phyloP scores from a whole-genome alignment of 2,329 filamentous ascomycete species.

The Fusarium continuum region DNA sequence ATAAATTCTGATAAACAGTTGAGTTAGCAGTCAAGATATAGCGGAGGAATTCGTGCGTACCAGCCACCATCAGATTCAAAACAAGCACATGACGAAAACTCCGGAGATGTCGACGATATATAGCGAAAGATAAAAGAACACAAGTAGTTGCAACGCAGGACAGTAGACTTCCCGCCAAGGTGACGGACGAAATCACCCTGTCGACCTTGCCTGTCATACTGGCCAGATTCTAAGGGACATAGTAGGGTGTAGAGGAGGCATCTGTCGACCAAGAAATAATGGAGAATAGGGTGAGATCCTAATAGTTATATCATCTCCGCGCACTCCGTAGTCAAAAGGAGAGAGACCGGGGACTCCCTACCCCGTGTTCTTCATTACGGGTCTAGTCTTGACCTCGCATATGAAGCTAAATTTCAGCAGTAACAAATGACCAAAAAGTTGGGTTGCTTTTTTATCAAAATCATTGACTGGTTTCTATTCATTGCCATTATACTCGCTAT shows the following conservation, averaged over 20 bases:
- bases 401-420: not conserved
- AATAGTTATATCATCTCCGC: not conserved
- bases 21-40: not conserved
- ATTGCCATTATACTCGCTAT: too few species aligned
- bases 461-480: too few species aligned
- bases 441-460: too few species aligned
- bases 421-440: too few species aligned
- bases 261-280: not conserved
- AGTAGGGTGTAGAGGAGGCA: too few species aligned
- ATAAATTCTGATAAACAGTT: conserved; percentile 25
- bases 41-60: conserved; percentile 4
- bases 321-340: conserved; percentile 13
- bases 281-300: not conserved
- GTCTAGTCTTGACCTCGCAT: not conserved
- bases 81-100: conserved; percentile 40
- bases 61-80: conserved; percentile 37
- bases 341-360: conserved; percentile 5
- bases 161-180: conserved; percentile 35
- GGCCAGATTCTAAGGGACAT: not conserved
- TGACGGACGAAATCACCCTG: conserved; percentile 35
- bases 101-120: conserved; percentile 34
- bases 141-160: conserved; percentile 35
- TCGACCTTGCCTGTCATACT: conserved; percentile 27
- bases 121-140: conserved; percentile 35
- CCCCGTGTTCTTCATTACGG: conserved; percentile 3